phyloP scores from a whole-genome alignment of 2,329 filamentous ascomycete genomes.

The Drechslerella stenobrocha region DNA sequence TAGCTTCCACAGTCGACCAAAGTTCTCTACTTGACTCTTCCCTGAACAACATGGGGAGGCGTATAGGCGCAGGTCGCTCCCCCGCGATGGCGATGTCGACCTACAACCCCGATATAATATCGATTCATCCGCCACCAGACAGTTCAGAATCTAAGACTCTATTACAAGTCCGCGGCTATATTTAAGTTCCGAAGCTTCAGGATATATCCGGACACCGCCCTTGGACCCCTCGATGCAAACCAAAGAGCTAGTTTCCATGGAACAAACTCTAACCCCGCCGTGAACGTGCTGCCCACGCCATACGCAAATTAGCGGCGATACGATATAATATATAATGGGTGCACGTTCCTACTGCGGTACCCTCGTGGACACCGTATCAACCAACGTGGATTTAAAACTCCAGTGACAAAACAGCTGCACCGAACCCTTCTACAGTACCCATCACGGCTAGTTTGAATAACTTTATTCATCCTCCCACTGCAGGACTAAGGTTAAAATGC shows the following conservation, averaged over 20 bases:
- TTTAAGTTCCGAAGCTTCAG: background rate
- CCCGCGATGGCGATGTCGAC: too few relatives aligned
- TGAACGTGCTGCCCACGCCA: background rate
- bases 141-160: too few relatives aligned
- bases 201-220: background rate
- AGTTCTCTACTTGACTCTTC: too few relatives aligned
- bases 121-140: too few relatives aligned
- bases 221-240: background rate
- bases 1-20: background rate
- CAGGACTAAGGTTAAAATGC: conserved; percentile 15
- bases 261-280: conserved; percentile 43
- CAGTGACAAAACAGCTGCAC: background rate
- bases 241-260: background rate
- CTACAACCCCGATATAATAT: too few relatives aligned
- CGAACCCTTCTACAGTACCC: too few relatives aligned
- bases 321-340: conserved; percentile 26
- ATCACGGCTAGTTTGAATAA: too few relatives aligned
- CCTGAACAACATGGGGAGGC: too few relatives aligned
- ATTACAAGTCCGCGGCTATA: too few relatives aligned
- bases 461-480: too few relatives aligned
- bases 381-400: conserved; percentile 27
- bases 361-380: conserved; percentile 23
- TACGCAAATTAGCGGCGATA: conserved; percentile 24
- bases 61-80: background rate
- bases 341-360: conserved; percentile 37